These are phyloP conservation scores for Fereydounia khargensis DNA, from an alignment of 1,284 basidiomycete genomes.

Conservation along the genomic window DNA sequence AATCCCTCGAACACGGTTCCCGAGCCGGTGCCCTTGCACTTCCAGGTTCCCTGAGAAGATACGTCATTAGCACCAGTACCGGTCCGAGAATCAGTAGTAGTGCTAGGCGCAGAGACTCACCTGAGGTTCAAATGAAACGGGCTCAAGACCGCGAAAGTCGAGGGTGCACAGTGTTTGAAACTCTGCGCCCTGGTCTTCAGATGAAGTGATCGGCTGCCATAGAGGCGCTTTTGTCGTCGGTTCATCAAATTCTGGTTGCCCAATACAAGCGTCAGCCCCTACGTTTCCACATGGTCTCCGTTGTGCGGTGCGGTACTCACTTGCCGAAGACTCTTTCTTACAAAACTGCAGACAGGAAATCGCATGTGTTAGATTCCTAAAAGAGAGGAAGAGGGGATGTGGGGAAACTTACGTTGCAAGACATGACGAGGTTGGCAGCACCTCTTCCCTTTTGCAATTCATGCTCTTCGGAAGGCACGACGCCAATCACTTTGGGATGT, in stretches of 20 bases:
- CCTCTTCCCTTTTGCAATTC: constrained; percentile 49
- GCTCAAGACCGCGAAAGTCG: constrained; percentile 52
- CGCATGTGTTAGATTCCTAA: too few relatives aligned
- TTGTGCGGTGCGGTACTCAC: too few relatives aligned
- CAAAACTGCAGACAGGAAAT: too few relatives aligned
- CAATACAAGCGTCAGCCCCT: too few relatives aligned
- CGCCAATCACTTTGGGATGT: constrained; percentile 44
- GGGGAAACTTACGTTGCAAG: constrained; percentile 17
- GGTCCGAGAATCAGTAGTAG: not conserved
- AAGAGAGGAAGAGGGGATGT: not conserved
- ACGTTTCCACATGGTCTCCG: too few relatives aligned
- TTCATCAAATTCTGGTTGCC: constrained; percentile 42
- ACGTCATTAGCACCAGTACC: not conserved
- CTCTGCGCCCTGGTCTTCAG: constrained; percentile 8
- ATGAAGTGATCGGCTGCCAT: constrained; percentile 23
- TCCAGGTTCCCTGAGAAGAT: constrained; percentile 28
- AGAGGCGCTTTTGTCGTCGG: constrained; percentile 43
- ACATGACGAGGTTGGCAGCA: constrained; percentile 47
- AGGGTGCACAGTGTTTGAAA: constrained; percentile 47
- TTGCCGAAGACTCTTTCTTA: constrained; percentile 39
- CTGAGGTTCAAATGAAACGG: constrained; percentile 27
- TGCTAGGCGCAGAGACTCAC: constrained; percentile 5
- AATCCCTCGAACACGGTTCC: constrained; percentile 39
- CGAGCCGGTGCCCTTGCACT: constrained; percentile 36
- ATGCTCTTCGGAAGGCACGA: constrained; percentile 32